Conservation (phyloP, 345 rosid species). For the Dipteronia dyeriana region DNA sequence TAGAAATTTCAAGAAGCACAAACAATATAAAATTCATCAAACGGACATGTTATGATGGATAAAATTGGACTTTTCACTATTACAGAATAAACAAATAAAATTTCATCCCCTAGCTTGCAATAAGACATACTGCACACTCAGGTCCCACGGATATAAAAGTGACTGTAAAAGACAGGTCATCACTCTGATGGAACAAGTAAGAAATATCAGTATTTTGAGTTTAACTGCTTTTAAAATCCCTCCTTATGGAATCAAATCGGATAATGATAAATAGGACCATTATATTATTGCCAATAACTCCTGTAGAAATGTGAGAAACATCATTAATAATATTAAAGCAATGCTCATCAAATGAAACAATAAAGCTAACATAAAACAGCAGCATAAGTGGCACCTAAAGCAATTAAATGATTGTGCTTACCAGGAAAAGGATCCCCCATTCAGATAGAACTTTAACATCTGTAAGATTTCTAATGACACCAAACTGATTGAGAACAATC, state of each 20-base stretch:
- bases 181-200: not conserved
- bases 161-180: not conserved
- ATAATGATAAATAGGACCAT: not conserved
- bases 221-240: not conserved
- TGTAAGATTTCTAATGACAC: slow-evolving; percentile 80
- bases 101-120: not conserved
- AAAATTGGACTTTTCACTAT: not conserved
- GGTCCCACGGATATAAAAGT: not conserved
- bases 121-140: not conserved
- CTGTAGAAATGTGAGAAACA: not conserved
- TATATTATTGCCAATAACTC: not conserved
- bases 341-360: not conserved
- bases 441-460: slow-evolving; percentile 96
- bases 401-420: slow-evolving; percentile 31
- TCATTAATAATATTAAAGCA: not conserved
- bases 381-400: slow-evolving; percentile 14
- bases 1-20: not conserved
- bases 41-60: not conserved
- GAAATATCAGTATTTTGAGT: not conserved
- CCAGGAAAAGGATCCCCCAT: slow-evolving; percentile 99
- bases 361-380: slow-evolving; percentile 4
- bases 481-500: slow-evolving; percentile 87
- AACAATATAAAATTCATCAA: not conserved
- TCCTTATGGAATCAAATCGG: not conserved
- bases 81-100: not conserved